Conservation (phyloP, 1,139 yeast genomes). For the Suhomyces guaymorum region DNA sequence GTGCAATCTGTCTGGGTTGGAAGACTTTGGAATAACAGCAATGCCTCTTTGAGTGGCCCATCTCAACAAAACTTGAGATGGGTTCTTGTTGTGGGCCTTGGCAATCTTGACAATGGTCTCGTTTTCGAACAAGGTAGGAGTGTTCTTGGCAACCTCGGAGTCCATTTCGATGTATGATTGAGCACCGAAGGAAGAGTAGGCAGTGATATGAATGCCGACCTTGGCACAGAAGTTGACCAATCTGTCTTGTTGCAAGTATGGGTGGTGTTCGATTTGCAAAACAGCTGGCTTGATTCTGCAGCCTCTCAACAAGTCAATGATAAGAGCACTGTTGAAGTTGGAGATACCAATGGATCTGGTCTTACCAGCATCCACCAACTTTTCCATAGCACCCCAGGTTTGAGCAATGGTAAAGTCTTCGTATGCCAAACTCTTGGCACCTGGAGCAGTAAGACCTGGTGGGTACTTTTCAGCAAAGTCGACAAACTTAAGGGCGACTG, state of each 20-base stretch:
- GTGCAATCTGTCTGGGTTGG: conserved; percentile 58
- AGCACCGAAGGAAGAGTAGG: conserved; percentile 85
- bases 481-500: conserved; percentile 71
- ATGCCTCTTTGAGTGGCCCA: conserved; percentile 79
- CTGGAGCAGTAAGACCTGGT: conserved; percentile 64
- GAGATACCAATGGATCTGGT: conserved; percentile 81
- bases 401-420: conserved; percentile 72
- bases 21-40: conserved; percentile 76
- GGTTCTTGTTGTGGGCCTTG: conserved; percentile 46
- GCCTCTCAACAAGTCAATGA: conserved; percentile 72
- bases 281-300: conserved; percentile 76
- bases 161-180: conserved; percentile 65
- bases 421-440: conserved; percentile 54
- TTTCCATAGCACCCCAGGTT: conserved; percentile 81
- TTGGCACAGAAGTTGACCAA: conserved; percentile 64
- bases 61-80: conserved; percentile 70
- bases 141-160: conserved; percentile 51
- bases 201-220: conserved; percentile 70
- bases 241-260: conserved; percentile 77
- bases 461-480: conserved; percentile 77
- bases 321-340: conserved; percentile 69
- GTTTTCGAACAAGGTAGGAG: conserved; percentile 59
- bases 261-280: conserved; percentile 90
- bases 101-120: conserved; percentile 56
- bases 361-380: conserved; percentile 56